Base-by-base conservation (phyloP, 495 filamentous ascomycete genomes). In the Podospora pseudocomata region DNA sequence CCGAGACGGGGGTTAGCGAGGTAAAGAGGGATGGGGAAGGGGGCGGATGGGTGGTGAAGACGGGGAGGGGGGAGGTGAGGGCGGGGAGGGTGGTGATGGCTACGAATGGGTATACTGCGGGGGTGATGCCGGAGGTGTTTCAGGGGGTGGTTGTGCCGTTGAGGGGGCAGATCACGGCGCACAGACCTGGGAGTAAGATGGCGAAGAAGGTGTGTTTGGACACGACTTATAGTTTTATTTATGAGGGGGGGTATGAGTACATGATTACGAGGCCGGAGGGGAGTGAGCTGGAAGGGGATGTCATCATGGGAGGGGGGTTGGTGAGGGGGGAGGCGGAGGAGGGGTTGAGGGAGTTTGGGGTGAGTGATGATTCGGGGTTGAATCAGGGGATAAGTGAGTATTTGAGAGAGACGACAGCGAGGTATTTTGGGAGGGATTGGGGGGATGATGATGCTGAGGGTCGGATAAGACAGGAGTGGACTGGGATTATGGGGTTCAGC, bases 91-190 rank as follows among this genome's bases (percentile, higher is more conserved):
- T 92, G 2, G 80, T 92, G 9, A 74, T 91, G 60, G 91, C 90
- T 28, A 92, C 89, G 34, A 93, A 93, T 66, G 91, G 87, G 26
- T 92, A 92, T 71, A 87, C 89, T 2, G 85, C 87, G 1, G 80
- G 78, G 18, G 76, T 92, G 15, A 80, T 85, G 55, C 82, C 84
- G 4, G 71, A 78, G 11, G 57, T 32, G 20, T 85, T 92, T 63
- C 82, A 84, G 65, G 83, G 85, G n/a, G 71, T 83, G 19, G 86
- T 92, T 60, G 84, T 92, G 4, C 90, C 90, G 1, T 75, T 91
- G 19, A 83, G 89, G 28, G 88, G 88, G n/a, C 88, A 90, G 68
- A 85, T 92, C 60, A 85, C 86, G 0, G 86, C 88, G 6, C 90
- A 89, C 58, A 75, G 85, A 4, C 86, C 85, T 4, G 88, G 87